Evolutionary conservation across 805 yeast species (phyloP).

Genomic region (Ogataea polymorpha): DNA sequence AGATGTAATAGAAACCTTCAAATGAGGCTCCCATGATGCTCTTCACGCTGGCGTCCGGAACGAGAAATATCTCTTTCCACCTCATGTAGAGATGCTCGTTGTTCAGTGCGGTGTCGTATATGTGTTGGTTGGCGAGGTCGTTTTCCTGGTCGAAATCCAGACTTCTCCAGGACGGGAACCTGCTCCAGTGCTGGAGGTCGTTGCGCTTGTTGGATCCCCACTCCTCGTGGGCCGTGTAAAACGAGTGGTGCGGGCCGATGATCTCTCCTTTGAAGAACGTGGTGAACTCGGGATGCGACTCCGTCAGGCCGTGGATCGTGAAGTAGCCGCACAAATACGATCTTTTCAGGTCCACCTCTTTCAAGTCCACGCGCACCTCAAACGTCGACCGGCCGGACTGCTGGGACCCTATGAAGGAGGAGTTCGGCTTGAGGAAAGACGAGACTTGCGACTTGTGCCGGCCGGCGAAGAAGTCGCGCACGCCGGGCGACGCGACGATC

Average conservation of each 20-base stretch:
- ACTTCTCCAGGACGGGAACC: slow-evolving; percentile 39
- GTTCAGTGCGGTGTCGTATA: slow-evolving; percentile 28
- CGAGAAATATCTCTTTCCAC: slow-evolving; percentile 89
- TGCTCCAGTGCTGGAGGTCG: slow-evolving; percentile 65
- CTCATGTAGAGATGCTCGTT: slow-evolving; percentile 74
- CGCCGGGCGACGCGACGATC: slow-evolving; percentile 1
- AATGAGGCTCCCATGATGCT: slow-evolving; percentile 73
- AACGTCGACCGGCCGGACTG: slow-evolving; percentile 63
- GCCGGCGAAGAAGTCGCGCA: slow-evolving; percentile 21
- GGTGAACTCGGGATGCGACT: slow-evolving; percentile 57
- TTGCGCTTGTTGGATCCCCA: slow-evolving; percentile 51
- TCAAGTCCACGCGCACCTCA: slow-evolving; percentile 65
- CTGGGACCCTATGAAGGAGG: slow-evolving; percentile 64
- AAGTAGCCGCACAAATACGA: slow-evolving; percentile 58
- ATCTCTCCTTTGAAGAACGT: slow-evolving; percentile 74
- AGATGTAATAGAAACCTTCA: slow-evolving; percentile 89
- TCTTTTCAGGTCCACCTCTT: slow-evolving; percentile 59
- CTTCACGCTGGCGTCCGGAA: slow-evolving; percentile 71
- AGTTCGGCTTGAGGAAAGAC: slow-evolving; percentile 57
- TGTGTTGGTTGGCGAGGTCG: slow-evolving; percentile 25
- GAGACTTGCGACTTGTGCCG: slow-evolving; percentile 20
- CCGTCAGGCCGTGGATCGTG: slow-evolving; percentile 63
- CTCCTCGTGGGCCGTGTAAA: slow-evolving; percentile 51
- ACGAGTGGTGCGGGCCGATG: slow-evolving; percentile 56
- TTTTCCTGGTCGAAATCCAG: slow-evolving; percentile 31